phyloP scores from a whole-genome alignment of 495 filamentous ascomycete species.

The Penicillium coprophilum region DNA sequence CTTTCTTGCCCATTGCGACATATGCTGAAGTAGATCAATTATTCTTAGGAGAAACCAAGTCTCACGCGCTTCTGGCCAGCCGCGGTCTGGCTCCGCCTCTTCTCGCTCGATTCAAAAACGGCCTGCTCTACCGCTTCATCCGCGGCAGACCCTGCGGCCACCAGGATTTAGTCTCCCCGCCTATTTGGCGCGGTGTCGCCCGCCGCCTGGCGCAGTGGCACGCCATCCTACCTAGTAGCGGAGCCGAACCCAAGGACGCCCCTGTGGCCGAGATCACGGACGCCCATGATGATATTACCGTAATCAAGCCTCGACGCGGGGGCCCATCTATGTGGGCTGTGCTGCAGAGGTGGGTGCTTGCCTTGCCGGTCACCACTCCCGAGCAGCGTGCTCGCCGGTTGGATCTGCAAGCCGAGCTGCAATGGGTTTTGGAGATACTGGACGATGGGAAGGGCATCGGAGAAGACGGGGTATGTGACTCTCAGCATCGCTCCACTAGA shows the following conservation, averaged over 20 bases:
- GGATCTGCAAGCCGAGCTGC: constrained; percentile 71
- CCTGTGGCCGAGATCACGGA: constrained; percentile 29
- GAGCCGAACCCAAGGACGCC: constrained; percentile 11
- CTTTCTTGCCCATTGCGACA: constrained; percentile 36
- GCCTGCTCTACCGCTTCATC: constrained; percentile 91
- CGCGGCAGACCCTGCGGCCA: constrained; percentile 75
- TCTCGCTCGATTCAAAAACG: constrained; percentile 92
- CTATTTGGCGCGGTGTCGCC: constrained; percentile 81
- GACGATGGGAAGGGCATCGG: constrained; percentile 73
- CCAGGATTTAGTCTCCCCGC: constrained; percentile 67
- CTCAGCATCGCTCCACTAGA: neutral
- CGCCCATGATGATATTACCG: constrained; percentile 40
- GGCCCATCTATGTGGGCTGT: constrained; percentile 88
- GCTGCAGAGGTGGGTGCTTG: constrained; percentile 92
- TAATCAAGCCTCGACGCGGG: constrained; percentile 60
- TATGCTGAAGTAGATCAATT: constrained; percentile 39
- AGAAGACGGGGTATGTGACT: constrained; percentile 62
- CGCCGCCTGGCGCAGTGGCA: constrained; percentile 89
- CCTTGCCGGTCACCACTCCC: constrained; percentile 70
- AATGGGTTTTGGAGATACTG: constrained; percentile 63
- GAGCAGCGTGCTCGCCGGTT: constrained; percentile 64
- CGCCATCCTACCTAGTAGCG: constrained; percentile 58
- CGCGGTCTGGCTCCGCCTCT: constrained; percentile 80
- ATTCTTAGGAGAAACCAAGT: constrained; percentile 61
- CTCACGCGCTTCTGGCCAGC: constrained; percentile 73